These are phyloP conservation scores for Colletotrichum neosansevieriae DNA, from an alignment of 2,329 filamentous ascomycete genomes.

Conservation along the genomic window DNA sequence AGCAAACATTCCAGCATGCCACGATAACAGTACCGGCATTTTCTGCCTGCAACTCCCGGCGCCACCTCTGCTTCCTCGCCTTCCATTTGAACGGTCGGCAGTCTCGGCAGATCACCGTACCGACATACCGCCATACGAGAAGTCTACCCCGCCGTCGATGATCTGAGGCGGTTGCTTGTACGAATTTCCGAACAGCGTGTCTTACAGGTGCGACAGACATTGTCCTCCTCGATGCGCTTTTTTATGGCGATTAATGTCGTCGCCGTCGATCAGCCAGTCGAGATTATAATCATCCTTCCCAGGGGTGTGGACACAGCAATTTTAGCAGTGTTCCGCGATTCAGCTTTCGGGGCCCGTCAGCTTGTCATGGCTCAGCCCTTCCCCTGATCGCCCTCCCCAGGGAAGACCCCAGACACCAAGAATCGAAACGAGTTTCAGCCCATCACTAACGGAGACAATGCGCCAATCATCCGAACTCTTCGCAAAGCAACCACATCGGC, in stretches of 20 bases:
- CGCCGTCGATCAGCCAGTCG: neutral
- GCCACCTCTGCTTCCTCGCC: conserved; percentile 6
- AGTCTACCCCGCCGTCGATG: neutral
- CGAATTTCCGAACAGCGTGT: conserved; percentile 19
- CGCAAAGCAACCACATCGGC: neutral
- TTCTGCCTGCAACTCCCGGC: neutral
- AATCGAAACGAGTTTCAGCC: conserved; percentile 34
- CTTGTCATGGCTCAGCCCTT: conserved; percentile 20
- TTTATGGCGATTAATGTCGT: conserved; percentile 4
- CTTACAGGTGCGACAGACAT: conserved; percentile 16
- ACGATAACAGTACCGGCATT: conserved; percentile 17
- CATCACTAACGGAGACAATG: conserved; percentile 18
- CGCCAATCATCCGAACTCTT: conserved; percentile 34
- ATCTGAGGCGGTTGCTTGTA: conserved; percentile 16
- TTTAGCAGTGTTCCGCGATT: conserved; percentile 15
- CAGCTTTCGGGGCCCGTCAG: neutral
- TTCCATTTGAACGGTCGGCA: conserved; percentile 20
- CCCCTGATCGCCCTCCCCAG: conserved; percentile 19
- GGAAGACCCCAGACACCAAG: conserved; percentile 18
- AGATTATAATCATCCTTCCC: conserved; percentile 26
- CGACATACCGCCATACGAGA: neutral
- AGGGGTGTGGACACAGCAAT: conserved; percentile 24
- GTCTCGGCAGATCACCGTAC: conserved; percentile 18
- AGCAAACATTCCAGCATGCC: conserved; percentile 34
- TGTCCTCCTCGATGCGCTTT: neutral